Conservation (phyloP, 139 green algal genomes). For the Cymbomonas tetramitiformis region DNA sequence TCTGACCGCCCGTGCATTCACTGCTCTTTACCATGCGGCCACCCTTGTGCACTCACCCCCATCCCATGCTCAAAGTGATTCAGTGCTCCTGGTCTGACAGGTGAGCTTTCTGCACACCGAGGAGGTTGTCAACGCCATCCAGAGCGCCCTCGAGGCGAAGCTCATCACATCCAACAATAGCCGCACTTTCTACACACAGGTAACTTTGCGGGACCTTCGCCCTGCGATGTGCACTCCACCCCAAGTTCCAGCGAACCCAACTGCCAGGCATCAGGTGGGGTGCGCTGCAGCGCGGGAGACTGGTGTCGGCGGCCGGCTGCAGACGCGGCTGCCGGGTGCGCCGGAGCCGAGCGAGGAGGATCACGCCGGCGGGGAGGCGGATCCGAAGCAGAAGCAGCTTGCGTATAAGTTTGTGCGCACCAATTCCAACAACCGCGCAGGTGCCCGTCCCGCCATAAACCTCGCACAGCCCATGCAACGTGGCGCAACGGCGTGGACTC, state of each 20-base stretch:
- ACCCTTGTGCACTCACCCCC: not conserved
- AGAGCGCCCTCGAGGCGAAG: conserved; percentile 42
- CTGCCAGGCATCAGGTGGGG: too few species aligned
- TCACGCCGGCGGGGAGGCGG: not conserved
- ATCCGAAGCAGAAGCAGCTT: not conserved
- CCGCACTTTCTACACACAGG: conserved; percentile 48
- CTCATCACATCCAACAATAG: conserved; percentile 48
- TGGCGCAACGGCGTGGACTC: too few species aligned
- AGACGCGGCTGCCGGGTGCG: conserved; percentile 35
- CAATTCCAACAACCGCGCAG: too few species aligned
- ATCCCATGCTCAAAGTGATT: not conserved
- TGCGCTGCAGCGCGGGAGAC: not conserved
- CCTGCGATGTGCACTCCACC: not conserved
- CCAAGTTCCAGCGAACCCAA: too few species aligned
- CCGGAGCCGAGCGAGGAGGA: not conserved
- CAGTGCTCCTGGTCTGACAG: conserved; percentile 10
- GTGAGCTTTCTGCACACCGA: conserved; percentile 48
- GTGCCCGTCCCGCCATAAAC: too few species aligned
- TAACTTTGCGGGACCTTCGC: conserved; percentile 1
- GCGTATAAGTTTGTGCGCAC: too few species aligned
- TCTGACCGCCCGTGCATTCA: too few species aligned
- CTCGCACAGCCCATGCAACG: too few species aligned
- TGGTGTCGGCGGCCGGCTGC: not conserved
- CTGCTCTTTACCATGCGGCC: too few species aligned
- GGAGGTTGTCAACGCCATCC: conserved; percentile 43